Conservation (phyloP, 148 eudicot species). For the Rhododendron simsii region DNA sequence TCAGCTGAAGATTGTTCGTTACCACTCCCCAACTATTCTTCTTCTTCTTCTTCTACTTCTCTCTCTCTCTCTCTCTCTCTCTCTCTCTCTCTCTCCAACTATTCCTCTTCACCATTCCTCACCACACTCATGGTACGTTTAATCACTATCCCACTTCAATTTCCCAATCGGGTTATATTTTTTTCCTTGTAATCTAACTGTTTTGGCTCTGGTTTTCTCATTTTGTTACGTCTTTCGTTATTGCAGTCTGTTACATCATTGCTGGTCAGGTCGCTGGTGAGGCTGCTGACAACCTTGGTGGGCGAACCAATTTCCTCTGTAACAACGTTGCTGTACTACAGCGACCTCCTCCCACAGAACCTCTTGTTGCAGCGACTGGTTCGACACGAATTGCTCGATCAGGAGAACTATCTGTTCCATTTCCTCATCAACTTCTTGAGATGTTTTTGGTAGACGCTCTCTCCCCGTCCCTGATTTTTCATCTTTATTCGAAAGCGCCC, state of each 20-base stretch:
- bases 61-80: background rate
- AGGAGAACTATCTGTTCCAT: constrained; percentile 44
- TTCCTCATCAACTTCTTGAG: constrained; percentile 47
- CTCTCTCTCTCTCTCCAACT: background rate
- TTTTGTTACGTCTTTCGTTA: background rate
- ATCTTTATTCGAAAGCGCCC: background rate
- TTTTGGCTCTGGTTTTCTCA: background rate
- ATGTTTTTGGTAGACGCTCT: constrained; percentile 39
- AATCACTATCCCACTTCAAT: background rate
- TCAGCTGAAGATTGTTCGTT: constrained; percentile 14
- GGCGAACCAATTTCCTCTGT: constrained; percentile 40
- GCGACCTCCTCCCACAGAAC: constrained; percentile 49
- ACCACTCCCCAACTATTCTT: background rate
- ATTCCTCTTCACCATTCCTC: background rate
- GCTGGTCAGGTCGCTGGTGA: constrained; percentile 36
- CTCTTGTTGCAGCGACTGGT: constrained; percentile 37
- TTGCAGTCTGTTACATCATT: constrained; percentile 39
- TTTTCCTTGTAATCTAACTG: background rate
- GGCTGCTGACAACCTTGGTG: constrained; percentile 35
- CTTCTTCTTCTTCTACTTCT: background rate
- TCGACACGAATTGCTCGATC: constrained; percentile 41
- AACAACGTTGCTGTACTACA: constrained; percentile 43
- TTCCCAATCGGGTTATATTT: background rate
- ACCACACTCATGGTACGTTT: constrained; percentile 13
- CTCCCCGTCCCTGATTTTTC: background rate